These are phyloP conservation scores for Fusarium chuoi DNA, from an alignment of 2,329 filamentous ascomycete genomes.

Conservation along the genomic window DNA sequence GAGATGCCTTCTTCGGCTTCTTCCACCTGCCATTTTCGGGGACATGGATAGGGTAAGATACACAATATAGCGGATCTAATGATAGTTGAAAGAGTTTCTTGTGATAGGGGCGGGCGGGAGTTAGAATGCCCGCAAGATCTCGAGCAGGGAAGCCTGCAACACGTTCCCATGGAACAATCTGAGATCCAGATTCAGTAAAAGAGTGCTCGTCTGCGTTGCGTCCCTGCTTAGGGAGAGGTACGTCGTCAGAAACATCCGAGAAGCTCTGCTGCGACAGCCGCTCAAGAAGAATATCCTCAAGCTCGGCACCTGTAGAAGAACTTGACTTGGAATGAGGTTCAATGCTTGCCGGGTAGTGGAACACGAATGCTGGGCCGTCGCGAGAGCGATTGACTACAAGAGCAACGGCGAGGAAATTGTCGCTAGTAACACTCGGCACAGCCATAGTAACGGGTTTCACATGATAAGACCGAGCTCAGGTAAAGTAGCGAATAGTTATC, in stretches of 20 bases:
- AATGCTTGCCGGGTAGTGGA: conserved; percentile 82
- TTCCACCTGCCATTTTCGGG: conserved; percentile 83
- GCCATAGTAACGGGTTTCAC: conserved; percentile 39
- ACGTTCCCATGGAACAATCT: conserved; percentile 75
- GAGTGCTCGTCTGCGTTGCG: conserved; percentile 66
- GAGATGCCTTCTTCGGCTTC: conserved; percentile 66
- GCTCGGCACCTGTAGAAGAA: conserved; percentile 50
- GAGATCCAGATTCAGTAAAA: conserved; percentile 65
- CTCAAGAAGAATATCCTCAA: conserved; percentile 64
- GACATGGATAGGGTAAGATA: conserved; percentile 86
- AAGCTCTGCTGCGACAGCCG: conserved; percentile 54
- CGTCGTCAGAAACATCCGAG: conserved; percentile 51
- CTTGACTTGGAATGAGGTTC: conserved; percentile 50
- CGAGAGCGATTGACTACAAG: conserved; percentile 79
- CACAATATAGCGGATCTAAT: conserved; percentile 80
- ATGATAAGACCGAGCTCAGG: conserved; percentile 25
- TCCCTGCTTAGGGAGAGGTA: conserved; percentile 57
- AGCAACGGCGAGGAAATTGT: conserved; percentile 75
- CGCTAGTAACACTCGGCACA: conserved; percentile 63
- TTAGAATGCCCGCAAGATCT: conserved; percentile 82
- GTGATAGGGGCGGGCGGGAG: conserved; percentile 79
- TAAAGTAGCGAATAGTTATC: background rate
- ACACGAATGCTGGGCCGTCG: conserved; percentile 84
- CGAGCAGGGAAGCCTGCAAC: conserved; percentile 79
- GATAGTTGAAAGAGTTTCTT: conserved; percentile 85